phyloP scores from a whole-genome alignment of 2,329 filamentous ascomycete species.

The Trematosphaeria pertusa region DNA sequence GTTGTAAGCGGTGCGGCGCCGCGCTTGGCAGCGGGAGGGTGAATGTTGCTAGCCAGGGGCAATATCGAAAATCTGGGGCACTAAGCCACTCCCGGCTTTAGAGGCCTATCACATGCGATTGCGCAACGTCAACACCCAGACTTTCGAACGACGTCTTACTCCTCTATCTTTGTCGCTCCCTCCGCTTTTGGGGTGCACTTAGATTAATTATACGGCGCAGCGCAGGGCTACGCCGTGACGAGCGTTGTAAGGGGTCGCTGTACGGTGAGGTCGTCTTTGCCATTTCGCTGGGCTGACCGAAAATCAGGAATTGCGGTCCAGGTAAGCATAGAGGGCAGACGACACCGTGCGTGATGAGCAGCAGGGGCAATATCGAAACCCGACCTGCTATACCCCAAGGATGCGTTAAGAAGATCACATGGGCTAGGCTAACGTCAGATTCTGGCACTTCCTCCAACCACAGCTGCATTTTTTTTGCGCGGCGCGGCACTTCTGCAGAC shows the following conservation, averaged over 20 bases:
- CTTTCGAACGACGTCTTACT: neutral
- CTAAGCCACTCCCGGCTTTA: neutral
- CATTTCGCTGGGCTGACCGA: neutral
- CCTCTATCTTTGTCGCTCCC: neutral
- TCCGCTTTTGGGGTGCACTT: neutral
- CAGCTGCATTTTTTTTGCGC: neutral
- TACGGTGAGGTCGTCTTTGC: no score
- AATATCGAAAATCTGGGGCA: conserved; percentile 3
- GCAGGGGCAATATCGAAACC: conserved; percentile 8
- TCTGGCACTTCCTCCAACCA: conserved; percentile 6
- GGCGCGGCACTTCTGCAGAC: conserved; percentile 1
- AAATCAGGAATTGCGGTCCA: conserved; percentile 3
- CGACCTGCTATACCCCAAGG: neutral
- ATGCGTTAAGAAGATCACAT: conserved; percentile 2
- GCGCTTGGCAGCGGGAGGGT: neutral
- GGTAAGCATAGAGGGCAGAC: conserved; percentile 6
- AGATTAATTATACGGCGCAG: neutral
- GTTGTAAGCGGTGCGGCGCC: neutral
- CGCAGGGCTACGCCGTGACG: no score
- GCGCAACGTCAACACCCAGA: neutral
- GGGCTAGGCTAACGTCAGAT: conserved; percentile 3
- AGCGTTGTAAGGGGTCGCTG: no score
- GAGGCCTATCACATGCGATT: conserved; percentile 8
- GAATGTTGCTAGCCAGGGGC: conserved; percentile 2
- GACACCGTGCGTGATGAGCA: conserved; percentile 11